These are phyloP conservation scores for Bolboschoenus planiculmis DNA, from an alignment of 176 grass and related monocot genomes.

Conservation along the genomic window DNA sequence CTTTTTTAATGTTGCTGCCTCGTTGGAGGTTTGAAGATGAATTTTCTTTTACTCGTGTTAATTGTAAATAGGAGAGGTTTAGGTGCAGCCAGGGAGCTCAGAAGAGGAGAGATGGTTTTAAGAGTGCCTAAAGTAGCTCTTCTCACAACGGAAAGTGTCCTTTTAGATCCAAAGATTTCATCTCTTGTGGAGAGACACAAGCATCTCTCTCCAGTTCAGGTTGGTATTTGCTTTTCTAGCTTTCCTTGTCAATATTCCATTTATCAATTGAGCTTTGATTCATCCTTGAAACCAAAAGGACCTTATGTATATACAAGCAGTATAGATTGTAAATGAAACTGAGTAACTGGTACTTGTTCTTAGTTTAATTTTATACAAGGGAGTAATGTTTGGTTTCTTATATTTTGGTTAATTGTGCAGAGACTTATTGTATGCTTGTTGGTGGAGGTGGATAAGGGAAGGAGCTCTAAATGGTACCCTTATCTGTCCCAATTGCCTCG, in stretches of 20 bases:
- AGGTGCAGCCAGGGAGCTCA: constrained; percentile 52
- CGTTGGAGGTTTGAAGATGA: not conserved
- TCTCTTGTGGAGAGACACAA: constrained; percentile 24
- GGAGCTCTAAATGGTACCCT: constrained; percentile 61
- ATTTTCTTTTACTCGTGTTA: not conserved
- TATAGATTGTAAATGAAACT: not conserved
- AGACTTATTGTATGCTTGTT: constrained; percentile 65
- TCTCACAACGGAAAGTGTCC: constrained; percentile 57
- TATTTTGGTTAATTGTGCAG: constrained; percentile 33
- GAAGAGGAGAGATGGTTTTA: constrained; percentile 62
- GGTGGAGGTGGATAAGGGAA: constrained; percentile 70
- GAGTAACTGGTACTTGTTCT: not conserved
- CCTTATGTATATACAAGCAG: not conserved
- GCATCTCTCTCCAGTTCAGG: constrained; percentile 55
- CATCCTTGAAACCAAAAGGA: not conserved
- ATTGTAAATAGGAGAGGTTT: constrained; percentile 61
- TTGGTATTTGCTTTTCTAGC: not conserved
- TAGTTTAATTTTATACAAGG: not conserved
- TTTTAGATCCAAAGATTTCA: constrained; percentile 38
- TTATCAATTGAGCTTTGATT: not conserved
- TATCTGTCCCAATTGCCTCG: constrained; percentile 73
- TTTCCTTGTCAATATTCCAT: not conserved
- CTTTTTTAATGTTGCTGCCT: not conserved
- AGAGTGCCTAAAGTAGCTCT: constrained; percentile 58
- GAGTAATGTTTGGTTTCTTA: not conserved